Base-by-base conservation (phyloP, 2,329 filamentous ascomycete species). In the Epichloe coenophiala region DNA sequence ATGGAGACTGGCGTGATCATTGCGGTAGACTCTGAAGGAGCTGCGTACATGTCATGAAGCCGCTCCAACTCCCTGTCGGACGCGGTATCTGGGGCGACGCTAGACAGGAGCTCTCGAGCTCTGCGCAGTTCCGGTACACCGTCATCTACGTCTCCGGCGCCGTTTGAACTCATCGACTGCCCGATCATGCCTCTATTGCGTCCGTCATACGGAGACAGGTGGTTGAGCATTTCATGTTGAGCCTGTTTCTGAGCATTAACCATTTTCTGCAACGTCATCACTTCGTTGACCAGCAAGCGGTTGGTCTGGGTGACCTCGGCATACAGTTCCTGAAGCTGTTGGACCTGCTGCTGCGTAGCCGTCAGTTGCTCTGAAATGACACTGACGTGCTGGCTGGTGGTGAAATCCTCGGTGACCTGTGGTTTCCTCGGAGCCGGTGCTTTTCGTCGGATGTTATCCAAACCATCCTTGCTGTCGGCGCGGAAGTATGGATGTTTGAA, bases 401-500 rank as follows among this genome's bases (percentile, higher is more conserved):
- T 80, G 51, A 86, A 83, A 48, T 95, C 89, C 51, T 83, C 84
- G 17, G 73, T 65, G 11, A 71, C 70, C 57, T 79, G 77, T 3
- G 75, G 68, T 64, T 96, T 97, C 57, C 91, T 77, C 3, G 91
- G 87, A 2, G 91, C 89, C 0, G 93, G 93, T 2, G 93, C 91
- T 70, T 98, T 98, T 59, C 93, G 79, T 60, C 89, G 82, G 61
- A 98, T 98, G 59, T 96, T 97, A 62, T 98, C 93, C 45, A 98
- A 75, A 44, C 89, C 93, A 63, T 96, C 89, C 67, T 96, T 96
- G 69, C 91, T 94, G 68, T 96, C 91, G 57, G 86, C 84, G 60
- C 89, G 86, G 71, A 98, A 98, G 61, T 95, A 89, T 12, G 91
- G 91, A 62, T 98, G 93, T 65, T 93, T 95, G 65, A 98, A 98